phyloP scores from a whole-genome alignment of 2,329 filamentous ascomycete species.

The Celoporthe dispersa region DNA sequence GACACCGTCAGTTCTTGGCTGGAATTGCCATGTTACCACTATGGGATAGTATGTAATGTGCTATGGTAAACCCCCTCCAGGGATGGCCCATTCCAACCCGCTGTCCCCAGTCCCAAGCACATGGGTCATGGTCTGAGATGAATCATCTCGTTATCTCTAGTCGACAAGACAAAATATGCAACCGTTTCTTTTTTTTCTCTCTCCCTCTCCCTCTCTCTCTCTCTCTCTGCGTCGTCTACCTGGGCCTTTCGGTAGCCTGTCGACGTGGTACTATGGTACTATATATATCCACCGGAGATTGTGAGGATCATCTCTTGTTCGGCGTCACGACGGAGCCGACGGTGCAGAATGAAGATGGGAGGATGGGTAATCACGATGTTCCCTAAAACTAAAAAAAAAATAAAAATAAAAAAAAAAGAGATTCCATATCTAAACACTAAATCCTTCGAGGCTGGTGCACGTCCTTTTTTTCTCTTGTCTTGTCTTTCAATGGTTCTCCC shows the following conservation, averaged over 20 bases:
- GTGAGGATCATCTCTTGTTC: not conserved
- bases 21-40: not conserved
- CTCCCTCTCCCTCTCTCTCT: too few relatives aligned
- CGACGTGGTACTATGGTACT: not conserved
- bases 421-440: conserved; percentile 19
- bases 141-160: conserved; percentile 9
- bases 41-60: not conserved
- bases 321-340: conserved; percentile 2
- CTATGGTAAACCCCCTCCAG: not conserved
- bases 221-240: not conserved
- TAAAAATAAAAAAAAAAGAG: too few relatives aligned
- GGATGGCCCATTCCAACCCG: not conserved
- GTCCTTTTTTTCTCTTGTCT: not conserved
- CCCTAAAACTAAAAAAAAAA: too few relatives aligned
- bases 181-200: not conserved
- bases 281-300: conserved; percentile 15
- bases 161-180: not conserved
- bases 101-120: not conserved
- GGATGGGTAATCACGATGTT: conserved; percentile 5
- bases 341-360: not conserved
- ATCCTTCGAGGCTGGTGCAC: conserved; percentile 13
- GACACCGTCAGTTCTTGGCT: not conserved
- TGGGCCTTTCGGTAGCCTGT: not conserved
- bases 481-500: not conserved
- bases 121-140: conserved; percentile 8